Conservation (phyloP, 2,329 filamentous ascomycete species). For the Clonostachys rhizophaga region DNA sequence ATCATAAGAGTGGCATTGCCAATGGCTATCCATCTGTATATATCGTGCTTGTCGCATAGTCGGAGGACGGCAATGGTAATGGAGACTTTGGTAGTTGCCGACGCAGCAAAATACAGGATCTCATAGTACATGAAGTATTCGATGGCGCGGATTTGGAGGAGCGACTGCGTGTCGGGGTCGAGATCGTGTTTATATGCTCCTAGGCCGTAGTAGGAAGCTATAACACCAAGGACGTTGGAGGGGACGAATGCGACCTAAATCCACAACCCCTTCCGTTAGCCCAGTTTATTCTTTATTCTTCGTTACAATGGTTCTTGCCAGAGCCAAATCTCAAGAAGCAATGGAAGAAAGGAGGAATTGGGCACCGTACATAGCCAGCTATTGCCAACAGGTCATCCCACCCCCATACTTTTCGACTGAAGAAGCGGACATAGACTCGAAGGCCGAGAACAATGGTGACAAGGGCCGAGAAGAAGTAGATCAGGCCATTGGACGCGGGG, state of each 20-base stretch:
- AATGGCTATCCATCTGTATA: no score
- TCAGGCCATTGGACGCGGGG: constrained; percentile 1
- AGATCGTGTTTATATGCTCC: constrained; percentile 1
- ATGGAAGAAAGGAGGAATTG: no score
- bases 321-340: no score
- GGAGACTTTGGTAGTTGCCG: constrained; percentile 10
- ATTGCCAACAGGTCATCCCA: constrained; percentile 7
- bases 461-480: constrained; percentile 1
- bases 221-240: constrained; percentile 4
- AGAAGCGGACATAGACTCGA: constrained; percentile 4
- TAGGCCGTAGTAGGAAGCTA: constrained; percentile 5
- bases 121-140: constrained; percentile 8
- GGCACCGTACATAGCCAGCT: constrained; percentile 1
- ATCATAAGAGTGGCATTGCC: no score
- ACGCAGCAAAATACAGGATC: constrained; percentile 11
- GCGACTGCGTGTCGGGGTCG: not conserved
- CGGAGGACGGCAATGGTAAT: constrained; percentile 12
- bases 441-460: constrained; percentile 4
- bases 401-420: constrained; percentile 3
- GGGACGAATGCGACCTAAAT: constrained; percentile 3
- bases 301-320: no score
- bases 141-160: constrained; percentile 4
- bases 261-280: not conserved
- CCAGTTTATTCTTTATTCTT: no score
- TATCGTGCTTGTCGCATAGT: constrained; percentile 1